Evolutionary conservation across 2,329 filamentous ascomycete species (phyloP).

Genomic region (Colletotrichum neosansevieriae): DNA sequence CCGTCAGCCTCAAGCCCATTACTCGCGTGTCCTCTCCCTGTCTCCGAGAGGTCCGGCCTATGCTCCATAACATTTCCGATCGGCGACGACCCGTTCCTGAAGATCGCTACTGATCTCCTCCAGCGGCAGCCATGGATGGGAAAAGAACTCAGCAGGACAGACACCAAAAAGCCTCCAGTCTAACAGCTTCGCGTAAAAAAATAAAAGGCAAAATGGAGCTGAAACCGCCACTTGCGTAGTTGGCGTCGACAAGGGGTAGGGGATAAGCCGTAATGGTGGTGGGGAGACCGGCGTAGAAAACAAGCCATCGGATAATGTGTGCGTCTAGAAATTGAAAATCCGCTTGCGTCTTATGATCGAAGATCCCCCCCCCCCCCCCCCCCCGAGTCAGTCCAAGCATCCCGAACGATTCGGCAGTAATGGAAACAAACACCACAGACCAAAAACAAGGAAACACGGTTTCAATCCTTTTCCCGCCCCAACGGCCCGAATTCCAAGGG

Average conservation of each 20-base stretch:
- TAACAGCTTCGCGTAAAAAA: background rate
- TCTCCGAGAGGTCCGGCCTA: background rate
- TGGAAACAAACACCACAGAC: background rate
- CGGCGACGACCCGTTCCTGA: background rate
- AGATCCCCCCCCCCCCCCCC: too few relatives aligned
- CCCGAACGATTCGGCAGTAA: background rate
- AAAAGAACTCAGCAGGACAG: background rate
- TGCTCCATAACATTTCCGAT: background rate
- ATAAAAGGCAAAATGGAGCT: background rate
- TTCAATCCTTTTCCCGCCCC: background rate
- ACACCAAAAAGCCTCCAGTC: background rate
- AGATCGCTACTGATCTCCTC: background rate
- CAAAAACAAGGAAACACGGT: background rate
- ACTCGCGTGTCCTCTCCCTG: background rate
- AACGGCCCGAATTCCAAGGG: conserved; percentile 4
- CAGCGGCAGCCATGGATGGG: background rate
- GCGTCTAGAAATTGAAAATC: background rate
- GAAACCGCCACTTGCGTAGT: conserved; percentile 39
- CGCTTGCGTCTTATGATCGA: conserved; percentile 7
- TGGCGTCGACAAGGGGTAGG: conserved; percentile 11
- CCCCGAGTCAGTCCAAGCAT: too few relatives aligned
- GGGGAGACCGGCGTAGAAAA: background rate
- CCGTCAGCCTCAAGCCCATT: background rate
- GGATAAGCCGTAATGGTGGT: too few relatives aligned
- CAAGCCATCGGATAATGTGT: too few relatives aligned